Evolutionary conservation across 805 yeast genomes (phyloP).

Genomic region (Teunomyces panamensis): DNA sequence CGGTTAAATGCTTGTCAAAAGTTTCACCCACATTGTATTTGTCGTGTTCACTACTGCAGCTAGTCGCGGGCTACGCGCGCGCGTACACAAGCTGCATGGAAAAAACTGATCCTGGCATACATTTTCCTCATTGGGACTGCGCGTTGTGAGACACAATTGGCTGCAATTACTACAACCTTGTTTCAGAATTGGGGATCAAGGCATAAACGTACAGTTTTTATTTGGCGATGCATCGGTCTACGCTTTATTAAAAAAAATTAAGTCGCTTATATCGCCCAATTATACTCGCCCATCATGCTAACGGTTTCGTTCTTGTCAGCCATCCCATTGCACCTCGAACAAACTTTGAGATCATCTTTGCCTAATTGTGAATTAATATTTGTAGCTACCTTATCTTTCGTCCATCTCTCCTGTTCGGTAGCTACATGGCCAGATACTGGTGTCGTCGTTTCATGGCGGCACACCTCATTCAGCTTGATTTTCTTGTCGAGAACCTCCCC

Average conservation of each 20-base stretch:
- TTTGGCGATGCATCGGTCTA: not conserved
- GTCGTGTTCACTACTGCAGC: not conserved
- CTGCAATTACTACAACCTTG: not conserved
- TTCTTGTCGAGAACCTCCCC: not conserved
- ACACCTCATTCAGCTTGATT: not conserved
- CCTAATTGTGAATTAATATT: not conserved
- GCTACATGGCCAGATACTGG: not conserved
- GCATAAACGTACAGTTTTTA: not conserved
- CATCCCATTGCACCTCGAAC: not conserved
- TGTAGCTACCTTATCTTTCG: not conserved
- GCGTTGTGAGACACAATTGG: not conserved
- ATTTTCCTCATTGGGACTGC: not conserved
- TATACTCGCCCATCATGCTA: conserved; percentile 30
- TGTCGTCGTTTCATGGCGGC: not conserved
- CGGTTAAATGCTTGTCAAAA: not conserved
- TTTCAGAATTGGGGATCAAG: not conserved
- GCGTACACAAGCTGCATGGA: not conserved
- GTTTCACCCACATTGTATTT: not conserved
- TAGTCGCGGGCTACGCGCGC: not conserved
- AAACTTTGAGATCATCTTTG: not conserved
- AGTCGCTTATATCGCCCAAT: conserved; percentile 20
- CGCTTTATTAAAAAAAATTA: not conserved
- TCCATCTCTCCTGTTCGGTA: not conserved
- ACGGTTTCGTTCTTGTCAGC: conserved; percentile 12
- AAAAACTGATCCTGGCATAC: not conserved